Base-by-base conservation (phyloP, 2,329 filamentous ascomycete species). In the Podosphaera leucotricha region DNA sequence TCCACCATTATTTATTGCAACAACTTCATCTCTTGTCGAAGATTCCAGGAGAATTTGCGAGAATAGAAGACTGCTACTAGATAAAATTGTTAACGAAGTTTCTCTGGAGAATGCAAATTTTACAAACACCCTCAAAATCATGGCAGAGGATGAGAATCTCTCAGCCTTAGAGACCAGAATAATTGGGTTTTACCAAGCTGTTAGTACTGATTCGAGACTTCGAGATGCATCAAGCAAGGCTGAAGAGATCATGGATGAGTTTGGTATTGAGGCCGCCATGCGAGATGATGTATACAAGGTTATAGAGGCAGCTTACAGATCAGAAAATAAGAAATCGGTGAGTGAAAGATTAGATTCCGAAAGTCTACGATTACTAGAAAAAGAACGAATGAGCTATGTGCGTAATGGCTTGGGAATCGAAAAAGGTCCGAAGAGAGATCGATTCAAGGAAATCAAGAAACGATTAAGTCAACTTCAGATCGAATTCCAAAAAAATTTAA, bases 391-490 rank as follows among this genome's bases (percentile, higher is more conserved):
- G 61, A 71, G 68, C 49, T 87, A 81, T 60, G 76, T 87, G 53
- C 69, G 72, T 44, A 85, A 84, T 58, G 82, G 82, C 13, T 63
- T 90, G 40, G 74, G 74, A 2, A 64, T 90, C 42, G 75, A 80
- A 1, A 71, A 72, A 20, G 80, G 80, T 1, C 64, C 69, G 3
- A 66, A 84, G 62, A 65, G 80, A 48, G 80, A 85, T 53, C 72
- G 80, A 38, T 87, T 87, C 69, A 87, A 85, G 66, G 79, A 79
- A 60, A 85, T 87, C 62, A 82, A 84, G 70, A 82, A 83, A 67
- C 66, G 80, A 11, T 64, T 90, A 45, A 48, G 46, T 36, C 35
- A 41, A 45, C 70, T 87, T 52, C 68, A 71, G 55, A 85, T 86
- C 47, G 67, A 75, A 46, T 83, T 83, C 60, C 73, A 80, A 56